Percentiles rank a stretch among this genome's conserved stretches.
phyloP scores from a whole-genome alignment of 1,284 basidiomycete genomes.

The Inonotus obliquus region DNA sequence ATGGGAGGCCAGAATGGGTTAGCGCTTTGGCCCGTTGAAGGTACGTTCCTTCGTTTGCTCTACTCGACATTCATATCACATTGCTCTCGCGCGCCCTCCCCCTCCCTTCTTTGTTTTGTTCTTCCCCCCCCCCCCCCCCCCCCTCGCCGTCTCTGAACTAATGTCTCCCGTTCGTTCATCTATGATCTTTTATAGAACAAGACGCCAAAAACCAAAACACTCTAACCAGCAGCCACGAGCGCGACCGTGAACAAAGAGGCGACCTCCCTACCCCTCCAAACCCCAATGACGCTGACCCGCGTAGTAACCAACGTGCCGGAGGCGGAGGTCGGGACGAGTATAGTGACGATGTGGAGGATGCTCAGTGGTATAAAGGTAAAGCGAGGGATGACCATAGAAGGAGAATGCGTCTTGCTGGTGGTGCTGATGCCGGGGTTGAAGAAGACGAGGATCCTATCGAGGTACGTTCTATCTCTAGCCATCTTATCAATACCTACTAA shows the following conservation, averaged over 20 bases:
- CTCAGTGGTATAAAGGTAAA: constrained; percentile 74
- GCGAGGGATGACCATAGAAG: constrained; percentile 68
- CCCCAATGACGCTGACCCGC: not conserved
- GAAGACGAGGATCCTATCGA: constrained; percentile 68
- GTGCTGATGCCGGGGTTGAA: constrained; percentile 29
- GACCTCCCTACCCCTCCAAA: not conserved
- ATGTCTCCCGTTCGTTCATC: too few species aligned
- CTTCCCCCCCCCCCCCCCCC: too few species aligned
- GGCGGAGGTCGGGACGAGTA: constrained; percentile 22
- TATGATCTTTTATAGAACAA: too few species aligned
- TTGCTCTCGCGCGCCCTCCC: too few species aligned
- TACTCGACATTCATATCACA: too few species aligned
- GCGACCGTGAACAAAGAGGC: too few species aligned
- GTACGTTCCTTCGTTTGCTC: constrained; percentile 20
- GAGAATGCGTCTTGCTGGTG: constrained; percentile 39
- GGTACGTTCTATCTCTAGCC: constrained; percentile 32
- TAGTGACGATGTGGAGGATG: constrained; percentile 45
- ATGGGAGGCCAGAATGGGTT: constrained; percentile 65
- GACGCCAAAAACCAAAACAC: too few species aligned
- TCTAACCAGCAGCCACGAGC: too few species aligned
- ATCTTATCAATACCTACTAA: not conserved
- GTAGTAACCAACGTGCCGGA: too few species aligned
- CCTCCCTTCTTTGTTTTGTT: too few species aligned
- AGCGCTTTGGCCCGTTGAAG: constrained; percentile 55
- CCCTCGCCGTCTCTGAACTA: too few species aligned